These are phyloP conservation scores for Diaporthe citriasiana DNA, from an alignment of 2,329 filamentous ascomycete genomes.

Conservation along the genomic window DNA sequence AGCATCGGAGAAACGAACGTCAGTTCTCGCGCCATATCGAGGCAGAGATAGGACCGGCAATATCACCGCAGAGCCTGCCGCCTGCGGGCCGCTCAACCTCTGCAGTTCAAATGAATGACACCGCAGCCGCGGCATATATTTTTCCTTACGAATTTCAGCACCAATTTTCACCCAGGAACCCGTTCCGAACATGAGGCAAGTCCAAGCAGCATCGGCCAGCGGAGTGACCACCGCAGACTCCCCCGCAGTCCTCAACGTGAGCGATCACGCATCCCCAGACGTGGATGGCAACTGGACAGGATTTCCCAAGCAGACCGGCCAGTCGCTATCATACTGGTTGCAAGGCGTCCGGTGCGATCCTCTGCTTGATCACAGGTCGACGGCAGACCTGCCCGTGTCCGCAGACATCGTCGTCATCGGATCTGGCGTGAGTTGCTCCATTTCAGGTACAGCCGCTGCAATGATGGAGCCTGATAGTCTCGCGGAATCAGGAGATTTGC, in stretches of 20 bases:
- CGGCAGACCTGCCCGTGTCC: neutral
- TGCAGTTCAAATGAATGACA: neutral
- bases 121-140: no score
- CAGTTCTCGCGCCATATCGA: neutral
- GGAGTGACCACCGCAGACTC: conserved; percentile 18
- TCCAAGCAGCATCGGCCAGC: neutral
- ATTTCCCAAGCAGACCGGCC: neutral
- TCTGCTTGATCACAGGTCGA: conserved; percentile 13
- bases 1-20: neutral
- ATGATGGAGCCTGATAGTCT: neutral
- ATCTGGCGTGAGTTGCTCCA: conserved; percentile 11
- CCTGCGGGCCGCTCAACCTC: neutral
- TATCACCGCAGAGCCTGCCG: neutral
- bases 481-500: fast-evolving
- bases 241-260: conserved; percentile 11
- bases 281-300: conserved; percentile 18
- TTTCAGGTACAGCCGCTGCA: neutral
- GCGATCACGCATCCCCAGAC: conserved; percentile 11
- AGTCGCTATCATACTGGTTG: conserved; percentile 19
- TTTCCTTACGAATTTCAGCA: no score
- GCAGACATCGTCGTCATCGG: conserved; percentile 25
- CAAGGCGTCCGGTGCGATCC: conserved; percentile 4
- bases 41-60: conserved; percentile 26
- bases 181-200: neutral
- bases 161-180: no score